phyloP scores from a whole-genome alignment of 768 basidiomycete species.

The Collybia sordida region DNA sequence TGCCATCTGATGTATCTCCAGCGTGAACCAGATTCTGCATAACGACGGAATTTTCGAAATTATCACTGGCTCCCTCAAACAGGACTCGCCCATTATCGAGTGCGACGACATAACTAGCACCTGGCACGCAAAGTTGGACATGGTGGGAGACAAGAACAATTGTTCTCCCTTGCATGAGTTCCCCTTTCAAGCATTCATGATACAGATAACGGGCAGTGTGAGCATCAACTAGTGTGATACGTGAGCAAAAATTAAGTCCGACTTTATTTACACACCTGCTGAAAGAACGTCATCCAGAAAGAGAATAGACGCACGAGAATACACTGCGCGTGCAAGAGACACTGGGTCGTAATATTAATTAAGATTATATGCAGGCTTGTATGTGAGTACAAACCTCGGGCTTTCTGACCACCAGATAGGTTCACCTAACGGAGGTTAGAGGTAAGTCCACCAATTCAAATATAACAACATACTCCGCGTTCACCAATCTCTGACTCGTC shows the following conservation, averaged over 20 bases:
- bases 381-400: slow-evolving; percentile 51
- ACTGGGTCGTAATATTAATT: slow-evolving; percentile 36
- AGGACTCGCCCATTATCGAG: slow-evolving; percentile 79
- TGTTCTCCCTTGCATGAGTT: slow-evolving; percentile 78
- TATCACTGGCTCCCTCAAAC: slow-evolving; percentile 66
- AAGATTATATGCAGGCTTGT: background rate
- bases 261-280: slow-evolving; percentile 39
- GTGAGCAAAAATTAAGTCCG: slow-evolving; percentile 1
- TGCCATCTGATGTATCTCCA: slow-evolving; percentile 20
- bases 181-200: slow-evolving; percentile 79
- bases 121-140: slow-evolving; percentile 82
- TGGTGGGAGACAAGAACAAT: slow-evolving; percentile 94
- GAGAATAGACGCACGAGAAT: slow-evolving; percentile 81
- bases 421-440: slow-evolving; percentile 35
- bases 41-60: slow-evolving; percentile 67
- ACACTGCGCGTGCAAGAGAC: slow-evolving; percentile 81
- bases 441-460: background rate
- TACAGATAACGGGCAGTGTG: slow-evolving; percentile 92
- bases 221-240: slow-evolving; percentile 67
- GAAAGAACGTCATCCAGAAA: slow-evolving; percentile 82
- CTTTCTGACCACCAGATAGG: slow-evolving; percentile 64
- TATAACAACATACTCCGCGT: slow-evolving; percentile 58
- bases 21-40: slow-evolving; percentile 69
- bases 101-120: slow-evolving; percentile 79
- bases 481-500: slow-evolving; percentile 89